Percentiles rank a stretch among this genome's conserved stretches.
phyloP scores from a whole-genome alignment of 345 rosid species.

The Sonneratia alba region DNA sequence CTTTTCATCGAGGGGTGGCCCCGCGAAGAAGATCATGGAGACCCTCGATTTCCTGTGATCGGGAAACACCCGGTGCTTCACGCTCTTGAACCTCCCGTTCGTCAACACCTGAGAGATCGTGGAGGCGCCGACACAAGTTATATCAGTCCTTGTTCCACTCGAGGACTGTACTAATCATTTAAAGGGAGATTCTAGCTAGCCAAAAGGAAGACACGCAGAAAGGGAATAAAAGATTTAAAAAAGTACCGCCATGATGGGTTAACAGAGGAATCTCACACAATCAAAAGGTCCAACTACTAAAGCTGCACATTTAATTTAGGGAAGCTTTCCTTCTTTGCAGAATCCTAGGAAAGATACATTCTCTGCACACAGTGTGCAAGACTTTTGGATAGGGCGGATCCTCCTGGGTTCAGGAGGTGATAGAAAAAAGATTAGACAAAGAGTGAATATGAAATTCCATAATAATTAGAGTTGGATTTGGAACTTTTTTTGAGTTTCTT shows the following conservation, averaged over 20 bases:
- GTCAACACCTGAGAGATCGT: constrained; percentile 63
- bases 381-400: no score
- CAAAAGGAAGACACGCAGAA: background rate
- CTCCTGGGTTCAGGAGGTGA: no score
- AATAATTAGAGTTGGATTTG: no score
- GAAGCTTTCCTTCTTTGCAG: background rate
- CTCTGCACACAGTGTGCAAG: no score
- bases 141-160: background rate
- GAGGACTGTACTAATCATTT: background rate
- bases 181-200: background rate
- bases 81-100: constrained; percentile 78
- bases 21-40: constrained; percentile 88
- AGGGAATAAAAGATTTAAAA: no score
- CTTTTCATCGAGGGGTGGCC: constrained; percentile 53
- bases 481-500: no score
- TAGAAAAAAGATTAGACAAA: no score
- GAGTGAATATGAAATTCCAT: no score
- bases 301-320: background rate
- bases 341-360: background rate
- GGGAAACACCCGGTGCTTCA: constrained; percentile 75
- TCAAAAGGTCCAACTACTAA: background rate
- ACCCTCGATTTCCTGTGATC: constrained; percentile 51
- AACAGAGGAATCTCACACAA: background rate
- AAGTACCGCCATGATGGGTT: background rate
- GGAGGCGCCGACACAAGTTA: background rate